Evolutionary conservation across 305 asterid genomes (phyloP), one percentile per base, ranked within the genome.

Genomic region (Fraxinus velutina): DNA sequence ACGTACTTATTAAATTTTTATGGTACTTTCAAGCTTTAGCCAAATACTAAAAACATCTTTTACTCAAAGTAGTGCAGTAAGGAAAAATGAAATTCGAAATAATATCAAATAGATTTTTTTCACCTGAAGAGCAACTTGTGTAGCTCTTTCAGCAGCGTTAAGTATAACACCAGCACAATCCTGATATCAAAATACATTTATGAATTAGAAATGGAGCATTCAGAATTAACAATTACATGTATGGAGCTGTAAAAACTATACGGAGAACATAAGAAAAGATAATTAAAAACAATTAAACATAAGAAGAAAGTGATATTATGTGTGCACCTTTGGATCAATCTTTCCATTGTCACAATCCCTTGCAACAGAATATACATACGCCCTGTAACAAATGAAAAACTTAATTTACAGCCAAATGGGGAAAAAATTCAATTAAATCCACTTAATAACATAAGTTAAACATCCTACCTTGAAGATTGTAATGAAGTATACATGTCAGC

Each of bases 111-210:
- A 13, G 73, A 33, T 30, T 64, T 21, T 29, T 21, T 79, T 73
- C 83, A 96, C 99, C 98, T 96, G 97, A 83, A 96, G 99, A 85
- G 99, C 97, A 86, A 93, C 99, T 91, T 94, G 98, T 85, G 99
- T 96, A 78, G 97, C 98, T 89, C 95, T 87, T 90, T 96, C 99
- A 39, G 98, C 99, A 72, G 98, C 93, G 78, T 87, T 83, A 15
- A 96, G 98, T 84, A 96, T 93, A 62, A 90, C 97, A 39, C 99
- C 99, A 68, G 99, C 98, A 85, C 99, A 96, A 80, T 96, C 98
- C 99, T 96, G 90, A 86, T 32, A 60, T 79, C 7, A 78, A n/a
- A 71, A 78, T 73, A 24, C 9, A 62, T 12, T 17, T 64, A 79
- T 47, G 36, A 57, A 66, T 60, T 44, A 27, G 33, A 30, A 79